These are phyloP conservation scores for Backusella circina DNA, from an alignment of 192 early-diverging fungal genomes.

Conservation along the genomic window DNA sequence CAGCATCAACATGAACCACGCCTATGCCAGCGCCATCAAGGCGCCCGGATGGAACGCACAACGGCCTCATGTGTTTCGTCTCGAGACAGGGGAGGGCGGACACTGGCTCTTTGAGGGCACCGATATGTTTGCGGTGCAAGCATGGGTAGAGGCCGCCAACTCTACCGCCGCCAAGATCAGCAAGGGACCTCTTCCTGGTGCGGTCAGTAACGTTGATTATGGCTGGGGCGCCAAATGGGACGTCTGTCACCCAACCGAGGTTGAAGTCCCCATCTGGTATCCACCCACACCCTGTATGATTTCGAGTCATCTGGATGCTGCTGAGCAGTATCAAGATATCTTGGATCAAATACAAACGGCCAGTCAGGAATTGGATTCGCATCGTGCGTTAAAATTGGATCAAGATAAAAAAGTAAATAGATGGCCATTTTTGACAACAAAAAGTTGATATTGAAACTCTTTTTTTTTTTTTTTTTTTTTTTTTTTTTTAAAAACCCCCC, in stretches of 20 bases:
- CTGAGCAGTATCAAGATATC: neutral
- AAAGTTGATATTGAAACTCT: no score
- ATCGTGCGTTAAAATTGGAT: neutral
- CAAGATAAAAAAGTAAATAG: neutral
- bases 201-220: conserved; percentile 4
- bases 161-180: neutral
- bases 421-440: neutral
- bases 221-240: conserved; percentile 5
- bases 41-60: conserved; percentile 1
- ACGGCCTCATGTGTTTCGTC: neutral
- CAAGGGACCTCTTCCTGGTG: conserved; percentile 1
- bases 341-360: neutral
- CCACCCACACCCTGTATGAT: neutral
- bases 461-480: no score
- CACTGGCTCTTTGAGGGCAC: conserved; percentile 3
- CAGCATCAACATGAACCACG: neutral
- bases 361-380: neutral
- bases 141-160: neutral
- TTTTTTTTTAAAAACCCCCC: no score
- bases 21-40: neutral
- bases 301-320: neutral
- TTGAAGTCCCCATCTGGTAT: conserved; percentile 1
- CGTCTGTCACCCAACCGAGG: neutral
- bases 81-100: neutral
- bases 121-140: conserved; percentile 10